A percentile compares a stretch with the other conserved stretches of the same genome.
Evolutionary conservation across 164 flowering plant species (phyloP).

Genomic region (Umbilicus rupestris): DNA sequence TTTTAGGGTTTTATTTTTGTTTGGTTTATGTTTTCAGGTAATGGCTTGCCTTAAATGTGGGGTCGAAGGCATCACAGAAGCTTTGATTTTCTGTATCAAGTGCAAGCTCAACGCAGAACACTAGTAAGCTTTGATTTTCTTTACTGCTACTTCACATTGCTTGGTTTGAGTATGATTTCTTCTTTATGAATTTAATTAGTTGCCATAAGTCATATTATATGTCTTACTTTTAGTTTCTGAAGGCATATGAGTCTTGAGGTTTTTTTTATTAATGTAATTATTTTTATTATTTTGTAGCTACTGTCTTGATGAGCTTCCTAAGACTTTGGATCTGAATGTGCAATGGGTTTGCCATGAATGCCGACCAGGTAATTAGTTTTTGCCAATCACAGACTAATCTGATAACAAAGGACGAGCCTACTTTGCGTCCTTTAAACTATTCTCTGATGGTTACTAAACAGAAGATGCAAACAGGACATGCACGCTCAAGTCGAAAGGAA

Average conservation of each 20-base stretch:
- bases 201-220: background rate
- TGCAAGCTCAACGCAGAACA: conserved; percentile 4
- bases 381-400: background rate
- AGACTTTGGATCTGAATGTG: background rate
- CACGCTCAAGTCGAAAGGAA: background rate
- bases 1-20: background rate
- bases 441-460: background rate
- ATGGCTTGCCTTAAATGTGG: background rate
- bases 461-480: background rate
- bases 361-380: background rate
- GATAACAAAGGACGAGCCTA: background rate
- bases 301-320: background rate
- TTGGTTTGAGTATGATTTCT: background rate
- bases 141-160: background rate
- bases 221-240: background rate
- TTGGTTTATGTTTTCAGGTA: background rate
- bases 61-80: background rate
- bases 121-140: background rate
- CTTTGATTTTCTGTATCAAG: background rate
- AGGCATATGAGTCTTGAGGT: too few species aligned
- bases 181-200: background rate
- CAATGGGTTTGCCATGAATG: conserved; percentile 1
- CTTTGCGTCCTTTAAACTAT: background rate
- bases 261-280: too few species aligned
- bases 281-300: background rate